A percentile compares a stretch with the other conserved stretches of the same genome.
Conservation (phyloP, 345 rosid species). For the Brassica rapa region DNA sequence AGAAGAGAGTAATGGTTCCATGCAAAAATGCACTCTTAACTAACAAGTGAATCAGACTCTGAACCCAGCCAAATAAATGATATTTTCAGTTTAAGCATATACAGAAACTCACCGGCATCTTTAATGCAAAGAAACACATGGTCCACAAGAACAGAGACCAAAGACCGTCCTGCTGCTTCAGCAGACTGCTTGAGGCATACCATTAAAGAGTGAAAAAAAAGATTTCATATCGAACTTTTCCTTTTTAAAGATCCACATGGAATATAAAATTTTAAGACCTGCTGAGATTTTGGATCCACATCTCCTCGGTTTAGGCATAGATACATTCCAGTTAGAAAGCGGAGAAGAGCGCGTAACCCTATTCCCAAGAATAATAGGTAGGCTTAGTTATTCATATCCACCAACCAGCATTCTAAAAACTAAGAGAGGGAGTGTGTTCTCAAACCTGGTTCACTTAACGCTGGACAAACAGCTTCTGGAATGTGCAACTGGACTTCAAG, state of each 20-base stretch:
- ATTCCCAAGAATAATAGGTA: slow-evolving; percentile 35
- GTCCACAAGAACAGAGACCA: slow-evolving; percentile 90
- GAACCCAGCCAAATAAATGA: not conserved
- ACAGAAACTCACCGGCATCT: slow-evolving; percentile 77
- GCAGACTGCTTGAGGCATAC: slow-evolving; percentile 57
- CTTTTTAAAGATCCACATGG: not conserved
- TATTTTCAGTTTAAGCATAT: not conserved
- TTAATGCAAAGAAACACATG: slow-evolving; percentile 94
- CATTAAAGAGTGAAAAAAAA: slow-evolving; percentile 36
- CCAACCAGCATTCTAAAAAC: slow-evolving; percentile 21
- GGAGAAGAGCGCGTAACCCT: slow-evolving; percentile 98
- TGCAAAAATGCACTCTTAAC: slow-evolving; percentile 14
- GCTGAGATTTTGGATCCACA: slow-evolving; percentile 80
- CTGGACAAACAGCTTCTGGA: slow-evolving; percentile 96
- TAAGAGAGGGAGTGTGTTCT: slow-evolving; percentile 9
- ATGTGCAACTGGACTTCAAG: slow-evolving; percentile 97
- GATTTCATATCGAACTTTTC: not conserved
- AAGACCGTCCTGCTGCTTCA: slow-evolving; percentile 92
- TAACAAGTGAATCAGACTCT: slow-evolving; percentile 15
- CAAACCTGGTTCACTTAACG: slow-evolving; percentile 97
- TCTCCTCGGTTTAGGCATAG: slow-evolving; percentile 94
- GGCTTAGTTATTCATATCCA: slow-evolving; percentile 18
- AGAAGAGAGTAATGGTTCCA: slow-evolving; percentile 19
- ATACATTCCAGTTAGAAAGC: slow-evolving; percentile 90
- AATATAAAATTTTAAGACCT: slow-evolving; percentile 50